Base-by-base conservation (phyloP, 768 basidiomycete species). In the Lentinula boryana region DNA sequence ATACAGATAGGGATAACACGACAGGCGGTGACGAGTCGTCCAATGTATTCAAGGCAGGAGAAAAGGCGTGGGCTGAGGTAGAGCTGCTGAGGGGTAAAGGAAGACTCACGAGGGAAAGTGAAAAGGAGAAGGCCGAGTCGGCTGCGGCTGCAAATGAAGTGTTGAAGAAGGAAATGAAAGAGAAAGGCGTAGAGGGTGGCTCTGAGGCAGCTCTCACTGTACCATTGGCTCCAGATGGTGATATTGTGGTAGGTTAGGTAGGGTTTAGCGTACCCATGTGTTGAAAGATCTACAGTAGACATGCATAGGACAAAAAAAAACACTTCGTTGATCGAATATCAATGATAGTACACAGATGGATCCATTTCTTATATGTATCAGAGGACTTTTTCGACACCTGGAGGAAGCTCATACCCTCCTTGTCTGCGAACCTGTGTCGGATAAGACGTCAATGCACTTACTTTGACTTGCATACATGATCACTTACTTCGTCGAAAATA, bases 401-500 rank as follows among this genome's bases (percentile, higher is more conserved):
- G 59, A 16, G 65, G 65, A 18, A 66, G 58, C 31, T 55, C 43
- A 35, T 64, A 66, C 21, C 60, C 63, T 21, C 66, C 56, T 48
- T 67, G 62, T 66, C 60, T 58, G 10, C 66, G 63, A 27, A 52
- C 61, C 57, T 49, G 16, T 27, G 12, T 48, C 8, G n/a, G 12
- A 27, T 27, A 59, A 12, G 32, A 12, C 31, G 12, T 16, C 6
- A 27, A 10, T 12, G 38, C 27, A 41, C 32, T 12, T 8, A 35
- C 4, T n/a, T 18, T 35, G 5, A 32, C 6, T 21, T 40, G 35
- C 48, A 1, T 21, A 48, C 0, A 48, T 40, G 13, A 12, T 27
- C 58, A 27, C 75, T 64, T 62, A 92, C 92, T 80, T 89, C 84
- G 68, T 95, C 94, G 67, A 96, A 94, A 58, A 93, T 84, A 33